Conservation (phyloP, 495 filamentous ascomycete species). For the Trichoderma orchidacearum region DNA sequence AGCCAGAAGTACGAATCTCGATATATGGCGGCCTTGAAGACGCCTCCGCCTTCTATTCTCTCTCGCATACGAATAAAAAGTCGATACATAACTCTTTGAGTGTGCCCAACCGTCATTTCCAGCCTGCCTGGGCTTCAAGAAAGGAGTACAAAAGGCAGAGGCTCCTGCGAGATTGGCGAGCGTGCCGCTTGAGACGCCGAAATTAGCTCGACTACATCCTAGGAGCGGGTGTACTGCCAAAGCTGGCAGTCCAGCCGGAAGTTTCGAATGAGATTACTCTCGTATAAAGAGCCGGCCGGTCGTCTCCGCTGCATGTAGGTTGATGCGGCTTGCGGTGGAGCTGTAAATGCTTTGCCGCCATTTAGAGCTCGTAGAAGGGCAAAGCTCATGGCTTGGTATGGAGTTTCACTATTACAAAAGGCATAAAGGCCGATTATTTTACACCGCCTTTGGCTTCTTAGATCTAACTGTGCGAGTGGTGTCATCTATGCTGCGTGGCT, state of each 20-base stretch:
- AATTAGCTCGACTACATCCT: not conserved
- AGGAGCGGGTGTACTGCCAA: not conserved
- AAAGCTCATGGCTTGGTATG: not conserved
- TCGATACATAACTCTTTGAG: too few relatives aligned
- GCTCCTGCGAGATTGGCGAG: not conserved
- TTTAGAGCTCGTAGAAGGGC: not conserved
- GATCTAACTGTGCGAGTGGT: not conserved
- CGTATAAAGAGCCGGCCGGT: too few relatives aligned
- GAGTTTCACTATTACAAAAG: not conserved
- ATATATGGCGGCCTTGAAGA: too few relatives aligned
- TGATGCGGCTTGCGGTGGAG: not conserved
- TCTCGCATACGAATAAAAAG: too few relatives aligned
- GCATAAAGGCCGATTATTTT: too few relatives aligned
- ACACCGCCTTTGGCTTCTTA: not conserved
- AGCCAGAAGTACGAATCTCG: too few relatives aligned
- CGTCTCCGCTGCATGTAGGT: not conserved
- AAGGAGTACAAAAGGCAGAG: too few relatives aligned
- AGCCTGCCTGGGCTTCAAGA: not conserved
- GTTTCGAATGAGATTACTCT: not conserved
- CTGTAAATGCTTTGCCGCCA: not conserved
- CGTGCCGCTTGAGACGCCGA: not conserved
- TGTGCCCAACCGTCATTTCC: too few relatives aligned
- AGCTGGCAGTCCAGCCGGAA: not conserved
- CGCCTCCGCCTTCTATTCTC: too few relatives aligned
- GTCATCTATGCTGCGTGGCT: not conserved